phyloP scores from a whole-genome alignment of 805 yeast species.

The Candida glaebosa region DNA sequence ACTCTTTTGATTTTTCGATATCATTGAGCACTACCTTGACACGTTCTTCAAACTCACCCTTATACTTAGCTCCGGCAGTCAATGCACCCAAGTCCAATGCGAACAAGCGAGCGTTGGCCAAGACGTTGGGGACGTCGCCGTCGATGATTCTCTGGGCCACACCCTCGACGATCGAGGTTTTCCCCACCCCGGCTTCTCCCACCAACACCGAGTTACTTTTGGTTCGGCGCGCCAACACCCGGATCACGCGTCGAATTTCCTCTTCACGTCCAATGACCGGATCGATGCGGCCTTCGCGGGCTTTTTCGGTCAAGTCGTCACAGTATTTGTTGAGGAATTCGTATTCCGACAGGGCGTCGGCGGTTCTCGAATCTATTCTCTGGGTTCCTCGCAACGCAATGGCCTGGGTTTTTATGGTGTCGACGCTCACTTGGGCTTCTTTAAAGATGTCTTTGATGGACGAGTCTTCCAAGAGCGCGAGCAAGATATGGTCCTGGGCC shows the following conservation, averaged over 20 bases:
- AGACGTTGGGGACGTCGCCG: slow-evolving; percentile 88
- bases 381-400: slow-evolving; percentile 82
- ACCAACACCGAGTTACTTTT: slow-evolving; percentile 95
- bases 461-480: slow-evolving; percentile 80
- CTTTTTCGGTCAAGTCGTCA: slow-evolving; percentile 87
- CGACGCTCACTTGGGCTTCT: slow-evolving; percentile 64
- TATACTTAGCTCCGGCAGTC: slow-evolving; percentile 98
- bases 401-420: slow-evolving; percentile 73
- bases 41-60: slow-evolving; percentile 98
- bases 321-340: slow-evolving; percentile 91
- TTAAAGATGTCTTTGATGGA: slow-evolving; percentile 68
- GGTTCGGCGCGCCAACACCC: slow-evolving; percentile 94
- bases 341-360: slow-evolving; percentile 80
- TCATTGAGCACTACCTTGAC: slow-evolving; percentile 94
- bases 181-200: slow-evolving; percentile 99
- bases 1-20: slow-evolving; percentile 79
- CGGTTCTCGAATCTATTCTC: slow-evolving; percentile 88
- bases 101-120: slow-evolving; percentile 76
- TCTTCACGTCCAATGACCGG: slow-evolving; percentile 99
- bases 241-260: slow-evolving; percentile 91
- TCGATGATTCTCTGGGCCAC: slow-evolving; percentile 97
- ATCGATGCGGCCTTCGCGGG: slow-evolving; percentile 90
- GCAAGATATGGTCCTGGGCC: slow-evolving; percentile 90
- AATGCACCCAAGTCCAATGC: slow-evolving; percentile 93
- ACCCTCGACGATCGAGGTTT: slow-evolving; percentile 97